phyloP scores from a whole-genome alignment of 2,329 filamentous ascomycete species.

The Cytospora paraplurivora region DNA sequence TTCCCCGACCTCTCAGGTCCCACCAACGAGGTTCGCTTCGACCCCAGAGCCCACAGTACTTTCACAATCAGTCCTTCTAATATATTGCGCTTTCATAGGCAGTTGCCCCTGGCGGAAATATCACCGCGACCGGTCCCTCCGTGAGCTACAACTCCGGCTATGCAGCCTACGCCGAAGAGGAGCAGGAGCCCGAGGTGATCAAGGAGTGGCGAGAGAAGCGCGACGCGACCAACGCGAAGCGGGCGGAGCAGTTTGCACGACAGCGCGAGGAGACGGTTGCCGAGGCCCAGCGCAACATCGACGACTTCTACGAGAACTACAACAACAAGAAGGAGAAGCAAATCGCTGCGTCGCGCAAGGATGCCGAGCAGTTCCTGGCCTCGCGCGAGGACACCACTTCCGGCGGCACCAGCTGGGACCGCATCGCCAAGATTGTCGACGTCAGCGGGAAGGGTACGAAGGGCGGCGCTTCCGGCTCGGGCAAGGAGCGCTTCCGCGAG shows the following conservation, averaged over 20 bases:
- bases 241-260: conserved; percentile 77
- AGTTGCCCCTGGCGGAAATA: conserved; percentile 74
- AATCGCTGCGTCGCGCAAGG: conserved; percentile 82
- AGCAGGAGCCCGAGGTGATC: conserved; percentile 87
- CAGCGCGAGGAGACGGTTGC: conserved; percentile 85
- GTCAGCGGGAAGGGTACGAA: conserved; percentile 88
- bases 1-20: conserved; percentile 75
- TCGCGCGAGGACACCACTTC: conserved; percentile 90
- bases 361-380: conserved; percentile 89
- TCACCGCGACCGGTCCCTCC: conserved; percentile 67
- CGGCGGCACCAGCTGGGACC: conserved; percentile 97
- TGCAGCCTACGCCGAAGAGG: conserved; percentile 57
- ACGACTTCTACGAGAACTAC: conserved; percentile 99
- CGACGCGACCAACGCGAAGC: conserved; percentile 78
- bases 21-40: conserved; percentile 66
- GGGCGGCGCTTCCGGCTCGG: conserved; percentile 84
- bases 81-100: conserved; percentile 47
- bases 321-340: conserved; percentile 97
- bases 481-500: conserved; percentile 96
- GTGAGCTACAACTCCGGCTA: conserved; percentile 65
- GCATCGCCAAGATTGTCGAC: conserved; percentile 97
- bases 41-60: not conserved
- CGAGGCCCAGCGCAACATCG: conserved; percentile 90
- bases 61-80: not conserved
- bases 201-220: conserved; percentile 90